Conservation (phyloP, 495 filamentous ascomycete species). For the Aspergillus sparsus region DNA sequence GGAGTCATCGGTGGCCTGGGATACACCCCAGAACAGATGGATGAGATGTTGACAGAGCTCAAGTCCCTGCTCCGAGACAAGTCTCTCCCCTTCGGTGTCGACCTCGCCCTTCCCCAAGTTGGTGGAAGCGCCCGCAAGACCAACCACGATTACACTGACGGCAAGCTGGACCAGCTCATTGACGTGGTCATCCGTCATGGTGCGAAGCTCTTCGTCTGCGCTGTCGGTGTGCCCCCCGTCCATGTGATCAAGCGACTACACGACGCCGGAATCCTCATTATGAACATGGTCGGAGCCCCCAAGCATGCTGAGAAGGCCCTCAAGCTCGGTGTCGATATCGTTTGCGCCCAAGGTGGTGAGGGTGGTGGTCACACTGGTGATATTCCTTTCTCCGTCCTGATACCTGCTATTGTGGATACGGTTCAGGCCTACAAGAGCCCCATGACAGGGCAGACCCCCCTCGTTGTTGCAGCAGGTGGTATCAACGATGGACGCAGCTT, state of each 20-base stretch:
- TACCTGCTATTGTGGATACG: slow-evolving; percentile 76
- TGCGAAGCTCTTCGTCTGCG: slow-evolving; percentile 77
- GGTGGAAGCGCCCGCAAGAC: slow-evolving; percentile 77
- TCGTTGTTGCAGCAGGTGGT: slow-evolving; percentile 77
- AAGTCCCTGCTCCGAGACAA: slow-evolving; percentile 66
- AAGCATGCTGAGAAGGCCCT: slow-evolving; percentile 84
- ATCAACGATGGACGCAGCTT: slow-evolving; percentile 70
- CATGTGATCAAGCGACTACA: slow-evolving; percentile 71
- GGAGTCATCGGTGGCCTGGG: slow-evolving; percentile 83
- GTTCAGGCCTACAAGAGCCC: slow-evolving; percentile 61
- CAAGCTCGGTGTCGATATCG: slow-evolving; percentile 76
- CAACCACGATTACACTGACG: slow-evolving; percentile 89
- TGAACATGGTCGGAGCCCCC: slow-evolving; percentile 97
- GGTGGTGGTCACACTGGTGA: slow-evolving; percentile 80
- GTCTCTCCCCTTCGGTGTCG: slow-evolving; percentile 78
- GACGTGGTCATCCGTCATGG: slow-evolving; percentile 76
- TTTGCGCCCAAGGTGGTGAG: slow-evolving; percentile 81
- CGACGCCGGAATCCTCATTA: slow-evolving; percentile 71
- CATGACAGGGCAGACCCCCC: slow-evolving; percentile 53
- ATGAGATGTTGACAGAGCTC: slow-evolving; percentile 77
- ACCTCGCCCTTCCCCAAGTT: slow-evolving; percentile 83
- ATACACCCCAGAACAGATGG: slow-evolving; percentile 79
- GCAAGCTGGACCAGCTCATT: slow-evolving; percentile 78
- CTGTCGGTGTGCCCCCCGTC: slow-evolving; percentile 78
- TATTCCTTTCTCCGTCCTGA: slow-evolving; percentile 68